These are phyloP conservation scores for Sclerotinia nivalis DNA, from an alignment of 2,329 filamentous ascomycete species.

Conservation along the genomic window DNA sequence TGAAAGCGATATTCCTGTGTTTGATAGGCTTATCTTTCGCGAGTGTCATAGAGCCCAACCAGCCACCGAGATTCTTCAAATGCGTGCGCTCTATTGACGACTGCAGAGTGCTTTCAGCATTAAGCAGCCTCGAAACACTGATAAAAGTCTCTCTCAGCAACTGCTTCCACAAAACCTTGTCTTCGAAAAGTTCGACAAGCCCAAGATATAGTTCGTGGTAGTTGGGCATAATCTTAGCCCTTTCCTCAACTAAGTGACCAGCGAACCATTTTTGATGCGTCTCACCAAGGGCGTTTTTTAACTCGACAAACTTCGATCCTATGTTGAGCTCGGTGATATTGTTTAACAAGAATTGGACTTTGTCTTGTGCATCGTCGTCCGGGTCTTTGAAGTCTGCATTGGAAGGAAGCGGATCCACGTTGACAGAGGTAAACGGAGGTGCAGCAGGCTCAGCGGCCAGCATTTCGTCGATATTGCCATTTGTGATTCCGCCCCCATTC, in stretches of 20 bases:
- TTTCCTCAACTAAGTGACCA: constrained; percentile 88
- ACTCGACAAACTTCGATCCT: constrained; percentile 77
- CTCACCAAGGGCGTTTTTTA: constrained; percentile 74
- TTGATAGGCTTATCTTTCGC: constrained; percentile 94
- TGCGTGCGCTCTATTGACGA: constrained; percentile 83
- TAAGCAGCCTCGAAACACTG: constrained; percentile 82
- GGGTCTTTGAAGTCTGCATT: constrained; percentile 76
- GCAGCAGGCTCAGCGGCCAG: constrained; percentile 58
- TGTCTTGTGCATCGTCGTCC: constrained; percentile 81
- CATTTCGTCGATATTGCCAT: constrained; percentile 69
- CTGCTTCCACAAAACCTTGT: constrained; percentile 78
- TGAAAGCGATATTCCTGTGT: constrained; percentile 95
- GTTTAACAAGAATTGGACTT: constrained; percentile 93
- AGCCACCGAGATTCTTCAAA: constrained; percentile 88
- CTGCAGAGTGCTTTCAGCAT: constrained; percentile 82
- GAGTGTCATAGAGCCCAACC: constrained; percentile 90
- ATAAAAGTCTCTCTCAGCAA: constrained; percentile 92
- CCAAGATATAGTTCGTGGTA: constrained; percentile 93
- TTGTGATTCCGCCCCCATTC: constrained; percentile 57
- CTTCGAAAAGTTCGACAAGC: constrained; percentile 78
- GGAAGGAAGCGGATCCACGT: constrained; percentile 67
- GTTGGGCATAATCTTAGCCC: constrained; percentile 95
- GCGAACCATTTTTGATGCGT: constrained; percentile 96
- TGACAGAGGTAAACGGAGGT: constrained; percentile 75
- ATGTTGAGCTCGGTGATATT: constrained; percentile 92